Base-by-base conservation (phyloP, 2,329 filamentous ascomycete species). In the Aspergillus pseudoviridinutans region DNA sequence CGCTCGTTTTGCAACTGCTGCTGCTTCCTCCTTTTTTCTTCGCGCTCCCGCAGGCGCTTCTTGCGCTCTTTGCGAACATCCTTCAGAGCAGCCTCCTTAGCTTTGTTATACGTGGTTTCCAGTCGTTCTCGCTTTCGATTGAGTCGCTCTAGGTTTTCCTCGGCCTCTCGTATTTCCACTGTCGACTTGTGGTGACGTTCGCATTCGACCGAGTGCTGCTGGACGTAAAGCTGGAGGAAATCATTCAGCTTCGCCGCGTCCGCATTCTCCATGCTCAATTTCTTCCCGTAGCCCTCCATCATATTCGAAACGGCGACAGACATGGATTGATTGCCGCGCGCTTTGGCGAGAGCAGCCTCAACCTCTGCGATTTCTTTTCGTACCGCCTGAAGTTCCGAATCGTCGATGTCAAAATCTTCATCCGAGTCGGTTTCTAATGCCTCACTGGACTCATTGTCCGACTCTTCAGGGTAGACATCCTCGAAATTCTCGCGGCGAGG, bases 401-500 rank as follows among this genome's bases (percentile, higher is more conserved):
- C 63, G 3, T 74, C 67, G 5, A 53, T 28, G 1, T 41, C 52
- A 3, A 53, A 32, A 4, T 61, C 57, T 2, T 58, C 58, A 10
- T 58, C 60, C 14, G 52, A 49, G 10, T 54, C 25, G 10, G 50
- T 20, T 10, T 22, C 28, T 25, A 49, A 2, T 3, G n/a, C 10
- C 0, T 32, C 20, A 20, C 29, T 29, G 9, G 12, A 10, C 5
- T 57, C 49, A 1, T n/a, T 28, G 14, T 59, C 57, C 1, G 50
- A 44, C 3, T 64, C 59, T 0, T 58, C 47, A 0, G 81, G 79
- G 60, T 84, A 84, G 17, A 82, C 66, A 28, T 86, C 82, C 50
- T 82, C 70, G 55, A 84, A 85, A 27, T 76, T 73, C 28, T 85
- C 81, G 17, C 72, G 76, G 60, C 86, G 85, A 1, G 80, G 79